Evolutionary conservation across 2,329 filamentous ascomycete genomes (phyloP).

Genomic region (Cryphonectria naterciae): DNA sequence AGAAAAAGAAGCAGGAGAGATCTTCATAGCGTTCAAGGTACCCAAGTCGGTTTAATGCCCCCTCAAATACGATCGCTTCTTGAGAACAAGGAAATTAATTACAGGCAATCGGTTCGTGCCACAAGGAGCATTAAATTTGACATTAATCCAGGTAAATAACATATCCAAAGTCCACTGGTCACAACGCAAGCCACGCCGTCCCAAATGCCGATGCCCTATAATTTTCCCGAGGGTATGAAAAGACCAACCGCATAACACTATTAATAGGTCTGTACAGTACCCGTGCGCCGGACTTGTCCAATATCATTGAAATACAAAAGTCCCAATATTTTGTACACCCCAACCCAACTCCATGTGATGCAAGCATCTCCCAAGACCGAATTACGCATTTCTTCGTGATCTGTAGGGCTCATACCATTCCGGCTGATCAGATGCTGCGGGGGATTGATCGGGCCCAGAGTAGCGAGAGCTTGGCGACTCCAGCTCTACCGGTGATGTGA

Average conservation of each 20-base stretch:
- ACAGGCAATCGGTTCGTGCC: background rate
- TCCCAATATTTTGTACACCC: background rate
- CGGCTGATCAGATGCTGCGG: constrained; percentile 10
- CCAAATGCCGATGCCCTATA: background rate
- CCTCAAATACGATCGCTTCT: background rate
- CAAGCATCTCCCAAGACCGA: background rate
- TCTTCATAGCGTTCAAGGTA: background rate
- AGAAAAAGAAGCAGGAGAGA: background rate
- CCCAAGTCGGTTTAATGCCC: background rate
- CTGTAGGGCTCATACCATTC: constrained; percentile 23
- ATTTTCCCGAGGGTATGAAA: background rate
- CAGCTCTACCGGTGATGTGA: constrained; percentile 16
- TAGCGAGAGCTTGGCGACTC: constrained; percentile 19
- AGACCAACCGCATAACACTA: background rate
- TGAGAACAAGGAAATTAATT: background rate
- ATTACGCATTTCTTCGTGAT: background rate
- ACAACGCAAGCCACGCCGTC: background rate
- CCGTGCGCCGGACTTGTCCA: background rate
- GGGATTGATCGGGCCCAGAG: constrained; percentile 11
- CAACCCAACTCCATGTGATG: background rate
- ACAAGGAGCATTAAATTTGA: background rate
- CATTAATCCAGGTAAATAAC: background rate
- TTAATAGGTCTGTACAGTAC: background rate
- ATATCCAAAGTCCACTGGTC: background rate
- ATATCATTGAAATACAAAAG: background rate